A percentile compares a stretch with the other conserved stretches of the same genome.
These are phyloP conservation scores for Trichosporon ovoides DNA, from an alignment of 1,284 basidiomycete species.

Conservation along the genomic window DNA sequence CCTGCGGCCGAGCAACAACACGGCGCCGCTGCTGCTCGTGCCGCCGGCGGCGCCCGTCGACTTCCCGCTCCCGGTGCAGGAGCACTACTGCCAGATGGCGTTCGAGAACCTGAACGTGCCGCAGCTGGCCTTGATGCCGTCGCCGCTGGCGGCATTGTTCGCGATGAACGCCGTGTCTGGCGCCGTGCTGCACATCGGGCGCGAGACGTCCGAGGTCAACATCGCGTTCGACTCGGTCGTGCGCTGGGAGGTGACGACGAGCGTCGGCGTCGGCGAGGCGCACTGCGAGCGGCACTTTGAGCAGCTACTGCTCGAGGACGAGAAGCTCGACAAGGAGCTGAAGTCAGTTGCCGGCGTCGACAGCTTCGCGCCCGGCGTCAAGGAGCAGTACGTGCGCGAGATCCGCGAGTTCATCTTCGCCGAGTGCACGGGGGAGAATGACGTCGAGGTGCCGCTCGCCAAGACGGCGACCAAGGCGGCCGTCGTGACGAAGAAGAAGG, in stretches of 20 bases:
- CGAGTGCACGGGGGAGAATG: slow-evolving; percentile 38
- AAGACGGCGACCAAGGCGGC: slow-evolving; percentile 20
- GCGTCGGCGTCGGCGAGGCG: slow-evolving; percentile 61
- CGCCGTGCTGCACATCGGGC: slow-evolving; percentile 78
- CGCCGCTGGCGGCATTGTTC: slow-evolving; percentile 77
- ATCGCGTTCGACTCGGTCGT: slow-evolving; percentile 69
- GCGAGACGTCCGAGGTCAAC: slow-evolving; percentile 65
- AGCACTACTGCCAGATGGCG: slow-evolving; percentile 79
- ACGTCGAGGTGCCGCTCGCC: slow-evolving; percentile 38
- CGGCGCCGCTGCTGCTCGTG: slow-evolving; percentile 40
- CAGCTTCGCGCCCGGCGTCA: slow-evolving; percentile 24
- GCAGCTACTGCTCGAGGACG: slow-evolving; percentile 62
- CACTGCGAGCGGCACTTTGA: slow-evolving; percentile 74
- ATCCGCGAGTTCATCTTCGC: slow-evolving; percentile 36
- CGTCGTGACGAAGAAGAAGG: slow-evolving; percentile 17
- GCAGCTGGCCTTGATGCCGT: slow-evolving; percentile 73
- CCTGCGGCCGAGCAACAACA: slow-evolving; percentile 76
- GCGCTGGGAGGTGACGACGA: slow-evolving; percentile 58
- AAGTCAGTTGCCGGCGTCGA: slow-evolving; percentile 53
- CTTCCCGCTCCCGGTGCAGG: slow-evolving; percentile 55
- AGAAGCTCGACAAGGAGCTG: slow-evolving; percentile 58
- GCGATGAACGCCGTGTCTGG: slow-evolving; percentile 73
- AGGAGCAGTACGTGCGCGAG: slow-evolving; percentile 33
- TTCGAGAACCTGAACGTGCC: slow-evolving; percentile 96
- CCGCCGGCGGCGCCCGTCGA: slow-evolving; percentile 57